Base-by-base conservation (phyloP, 2,329 filamentous ascomycete genomes). In the Thielaviopsis cerberus region DNA sequence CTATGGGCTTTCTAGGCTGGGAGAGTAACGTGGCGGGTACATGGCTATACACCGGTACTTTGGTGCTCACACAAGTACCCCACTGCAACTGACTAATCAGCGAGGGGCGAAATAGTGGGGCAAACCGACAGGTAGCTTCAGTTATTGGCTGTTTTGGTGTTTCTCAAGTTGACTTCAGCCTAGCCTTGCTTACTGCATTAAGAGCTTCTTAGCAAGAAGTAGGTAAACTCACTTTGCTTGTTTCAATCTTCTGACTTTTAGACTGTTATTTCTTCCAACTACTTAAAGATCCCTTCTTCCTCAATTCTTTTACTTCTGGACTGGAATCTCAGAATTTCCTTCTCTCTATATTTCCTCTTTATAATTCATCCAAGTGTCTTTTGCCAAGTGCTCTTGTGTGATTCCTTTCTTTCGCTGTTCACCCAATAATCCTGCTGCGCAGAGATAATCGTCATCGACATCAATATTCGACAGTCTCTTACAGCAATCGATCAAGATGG, bases 401-500 rank as follows among this genome's bases (percentile, higher is more conserved):
- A 27, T 41, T 26, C 54, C 57, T 55, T 57, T 41, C 30, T n/a
- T 51, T 24, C 55, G 41, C 41, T 10, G 30, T 41, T 55, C 54
- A 57, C 54, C 53, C 51, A 27, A 48, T 34, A 53, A 54, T 37
- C 57, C 60, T 59, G 61, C 59, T 61, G 61, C 53, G 53, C 57
- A 60, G 55, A 61, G 52, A 22, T 57, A 59, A 56, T 51, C 26
- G 45, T 51, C 48, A 25, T 37, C 48, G 30, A 51, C 52, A 30
- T 55, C 50, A 17, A 37, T 27, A 57, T n/a, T 53, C 51, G 34
- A 56, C 37, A n/a, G 7, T 50, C 13, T 30, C 25, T 25, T 20
- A 22, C 22, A 51, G 23, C 52, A 50, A 55, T 17, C 61, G 61
- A 65, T 64, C 79, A 85, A 72, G 64, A 89, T 89, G 86, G 81